These are phyloP conservation scores for Gymnopilus dilepis DNA, from an alignment of 768 basidiomycete genomes.

Conservation along the genomic window DNA sequence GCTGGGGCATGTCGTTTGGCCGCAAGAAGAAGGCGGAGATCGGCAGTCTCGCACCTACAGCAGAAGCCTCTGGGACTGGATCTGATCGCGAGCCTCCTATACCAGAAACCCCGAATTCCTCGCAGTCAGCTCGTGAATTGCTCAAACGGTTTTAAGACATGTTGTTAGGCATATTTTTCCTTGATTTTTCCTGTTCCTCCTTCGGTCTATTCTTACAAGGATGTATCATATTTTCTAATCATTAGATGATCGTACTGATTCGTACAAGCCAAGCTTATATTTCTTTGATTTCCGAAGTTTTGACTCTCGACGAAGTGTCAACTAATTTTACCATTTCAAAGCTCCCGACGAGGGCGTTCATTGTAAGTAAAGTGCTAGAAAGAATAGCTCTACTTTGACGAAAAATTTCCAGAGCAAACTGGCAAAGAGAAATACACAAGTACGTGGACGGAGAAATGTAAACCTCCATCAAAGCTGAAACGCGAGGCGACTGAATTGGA, in stretches of 20 bases:
- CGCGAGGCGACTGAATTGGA: constrained; percentile 6
- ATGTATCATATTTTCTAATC: constrained; percentile 19
- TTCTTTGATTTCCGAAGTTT: constrained; percentile 1
- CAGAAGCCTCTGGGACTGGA: constrained; percentile 35
- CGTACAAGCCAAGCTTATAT: constrained; percentile 2
- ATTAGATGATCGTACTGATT: neutral
- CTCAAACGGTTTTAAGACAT: constrained; percentile 37
- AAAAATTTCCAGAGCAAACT: neutral
- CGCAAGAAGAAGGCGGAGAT: constrained; percentile 51
- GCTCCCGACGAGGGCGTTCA: neutral
- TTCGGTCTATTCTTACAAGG: constrained; percentile 23
- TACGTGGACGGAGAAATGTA: neutral
- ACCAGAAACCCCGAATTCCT: constrained; percentile 16
- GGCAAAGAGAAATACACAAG: neutral
- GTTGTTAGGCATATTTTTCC: constrained; percentile 5
- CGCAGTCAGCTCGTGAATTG: constrained; percentile 42
- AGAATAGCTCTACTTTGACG: too few species aligned
- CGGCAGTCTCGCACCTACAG: constrained; percentile 29
- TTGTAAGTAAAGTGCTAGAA: neutral
- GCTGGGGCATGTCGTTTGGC: constrained; percentile 70
- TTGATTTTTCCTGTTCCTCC: constrained; percentile 9
- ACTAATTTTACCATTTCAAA: neutral
- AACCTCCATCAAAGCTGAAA: neutral
- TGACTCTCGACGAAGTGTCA: constrained; percentile 2
- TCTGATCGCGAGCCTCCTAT: constrained; percentile 18